These are phyloP conservation scores for Pythium oligandrum DNA, from an alignment of 352 stramenopile species.

Conservation along the genomic window DNA sequence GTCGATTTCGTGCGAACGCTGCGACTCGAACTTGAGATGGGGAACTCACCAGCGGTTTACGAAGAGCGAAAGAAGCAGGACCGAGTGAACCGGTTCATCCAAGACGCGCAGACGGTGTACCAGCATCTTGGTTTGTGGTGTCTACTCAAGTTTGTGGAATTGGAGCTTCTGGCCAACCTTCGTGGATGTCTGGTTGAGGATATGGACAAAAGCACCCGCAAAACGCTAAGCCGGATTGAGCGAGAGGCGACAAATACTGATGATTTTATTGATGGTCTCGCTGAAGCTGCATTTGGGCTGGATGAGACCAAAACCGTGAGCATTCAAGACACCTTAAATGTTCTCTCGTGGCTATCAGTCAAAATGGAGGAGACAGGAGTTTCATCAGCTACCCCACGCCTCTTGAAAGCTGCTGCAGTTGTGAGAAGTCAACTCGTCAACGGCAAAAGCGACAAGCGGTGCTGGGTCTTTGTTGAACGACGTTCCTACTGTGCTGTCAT, in stretches of 20 bases:
- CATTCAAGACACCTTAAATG: constrained; percentile 50
- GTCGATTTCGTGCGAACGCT: constrained; percentile 62
- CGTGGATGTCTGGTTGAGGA: constrained; percentile 63
- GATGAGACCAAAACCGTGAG: constrained; percentile 29
- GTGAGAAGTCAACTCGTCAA: constrained; percentile 44
- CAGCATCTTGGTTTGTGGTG: constrained; percentile 70
- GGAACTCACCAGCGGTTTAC: constrained; percentile 64
- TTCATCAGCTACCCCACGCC: constrained; percentile 33
- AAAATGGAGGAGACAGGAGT: constrained; percentile 30
- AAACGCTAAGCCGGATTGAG: no score
- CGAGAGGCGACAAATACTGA: constrained; percentile 9
- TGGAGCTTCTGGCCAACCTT: constrained; percentile 73
- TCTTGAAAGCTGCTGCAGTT: constrained; percentile 52
- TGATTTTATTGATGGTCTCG: constrained; percentile 30
- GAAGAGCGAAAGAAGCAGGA: constrained; percentile 74
- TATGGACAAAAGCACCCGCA: constrained; percentile 31
- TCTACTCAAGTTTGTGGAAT: constrained; percentile 73
- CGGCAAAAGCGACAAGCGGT: constrained; percentile 12
- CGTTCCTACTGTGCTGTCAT: constrained; percentile 66
- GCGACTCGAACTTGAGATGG: constrained; percentile 56
- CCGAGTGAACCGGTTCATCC: constrained; percentile 68
- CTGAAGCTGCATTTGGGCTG: constrained; percentile 29
- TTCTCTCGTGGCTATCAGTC: constrained; percentile 40
- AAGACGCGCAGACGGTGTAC: constrained; percentile 58
- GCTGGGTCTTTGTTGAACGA: constrained; percentile 71